Conservation (phyloP, 2,329 filamentous ascomycete genomes). For the Epichloe brachyelytri region DNA sequence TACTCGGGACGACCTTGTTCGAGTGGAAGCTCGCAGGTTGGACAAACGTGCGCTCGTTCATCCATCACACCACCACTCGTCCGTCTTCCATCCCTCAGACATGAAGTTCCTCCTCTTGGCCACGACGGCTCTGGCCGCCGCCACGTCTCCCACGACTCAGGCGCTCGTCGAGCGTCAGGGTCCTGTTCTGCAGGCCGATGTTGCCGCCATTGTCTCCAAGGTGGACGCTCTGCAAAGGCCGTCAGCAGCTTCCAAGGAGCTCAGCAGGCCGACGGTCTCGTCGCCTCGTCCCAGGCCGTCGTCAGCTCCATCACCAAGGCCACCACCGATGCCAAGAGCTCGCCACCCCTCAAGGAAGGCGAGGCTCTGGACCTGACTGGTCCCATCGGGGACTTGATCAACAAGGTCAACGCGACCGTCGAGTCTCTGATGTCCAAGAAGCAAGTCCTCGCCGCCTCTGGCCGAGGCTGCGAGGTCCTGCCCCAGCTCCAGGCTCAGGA, state of each 20-base stretch:
- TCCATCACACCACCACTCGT: neutral
- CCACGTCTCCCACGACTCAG: neutral
- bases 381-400: neutral
- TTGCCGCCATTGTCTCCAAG: neutral
- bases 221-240: neutral
- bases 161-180: neutral
- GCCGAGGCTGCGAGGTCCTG: slow-evolving; percentile 3
- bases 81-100: neutral
- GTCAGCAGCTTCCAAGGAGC: neutral
- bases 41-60: neutral
- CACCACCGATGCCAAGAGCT: neutral
- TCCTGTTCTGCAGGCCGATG: neutral
- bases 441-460: neutral
- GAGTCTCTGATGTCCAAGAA: slow-evolving; percentile 1
- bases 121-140: slow-evolving; percentile 2
- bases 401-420: neutral
- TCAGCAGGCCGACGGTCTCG: neutral
- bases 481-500: neutral
- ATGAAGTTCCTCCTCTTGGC: slow-evolving; percentile 7
- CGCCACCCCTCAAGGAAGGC: neutral
- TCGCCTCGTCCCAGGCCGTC: neutral
- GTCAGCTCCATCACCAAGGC: slow-evolving; percentile 1
- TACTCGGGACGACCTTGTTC: too few species aligned
- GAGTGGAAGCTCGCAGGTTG: neutral
- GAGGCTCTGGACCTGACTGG: neutral